Evolutionary conservation across 2,329 filamentous ascomycete genomes (phyloP).

Genomic region (Xylaria sp.): DNA sequence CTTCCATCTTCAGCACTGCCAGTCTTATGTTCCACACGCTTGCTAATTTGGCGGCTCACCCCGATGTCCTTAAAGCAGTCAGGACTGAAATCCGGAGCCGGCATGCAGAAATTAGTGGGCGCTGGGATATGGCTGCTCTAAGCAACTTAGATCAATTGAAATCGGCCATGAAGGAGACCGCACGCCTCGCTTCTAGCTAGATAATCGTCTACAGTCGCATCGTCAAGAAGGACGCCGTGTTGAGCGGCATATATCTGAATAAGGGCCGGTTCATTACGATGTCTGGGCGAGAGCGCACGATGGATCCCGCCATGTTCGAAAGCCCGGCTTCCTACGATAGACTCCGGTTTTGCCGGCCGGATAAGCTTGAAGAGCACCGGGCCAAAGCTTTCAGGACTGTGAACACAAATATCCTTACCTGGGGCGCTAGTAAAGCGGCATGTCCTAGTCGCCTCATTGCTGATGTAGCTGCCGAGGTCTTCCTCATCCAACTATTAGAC

Average conservation of each 20-base stretch:
- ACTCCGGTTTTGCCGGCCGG: too few relatives aligned
- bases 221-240: too few relatives aligned
- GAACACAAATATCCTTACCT: background rate
- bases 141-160: constrained; percentile 26
- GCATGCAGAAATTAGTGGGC: background rate
- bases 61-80: constrained; percentile 6
- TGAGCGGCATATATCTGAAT: too few relatives aligned
- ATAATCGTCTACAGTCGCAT: too few relatives aligned
- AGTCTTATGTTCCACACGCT: background rate
- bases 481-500: background rate
- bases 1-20: background rate
- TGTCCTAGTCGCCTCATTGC: background rate
- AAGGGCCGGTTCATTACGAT: too few relatives aligned
- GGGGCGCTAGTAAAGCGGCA: background rate
- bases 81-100: constrained; percentile 13
- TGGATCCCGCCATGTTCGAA: background rate
- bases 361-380: background rate
- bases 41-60: constrained; percentile 11
- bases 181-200: background rate
- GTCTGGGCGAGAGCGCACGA: background rate
- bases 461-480: background rate
- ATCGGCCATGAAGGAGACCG: constrained; percentile 28
- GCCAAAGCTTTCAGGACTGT: background rate
- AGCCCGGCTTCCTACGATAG: too few relatives aligned
- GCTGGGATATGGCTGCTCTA: constrained; percentile 14